phyloP scores from a whole-genome alignment of 1,139 yeast genomes.

The Hemisphaericaspora xylofermentans region DNA sequence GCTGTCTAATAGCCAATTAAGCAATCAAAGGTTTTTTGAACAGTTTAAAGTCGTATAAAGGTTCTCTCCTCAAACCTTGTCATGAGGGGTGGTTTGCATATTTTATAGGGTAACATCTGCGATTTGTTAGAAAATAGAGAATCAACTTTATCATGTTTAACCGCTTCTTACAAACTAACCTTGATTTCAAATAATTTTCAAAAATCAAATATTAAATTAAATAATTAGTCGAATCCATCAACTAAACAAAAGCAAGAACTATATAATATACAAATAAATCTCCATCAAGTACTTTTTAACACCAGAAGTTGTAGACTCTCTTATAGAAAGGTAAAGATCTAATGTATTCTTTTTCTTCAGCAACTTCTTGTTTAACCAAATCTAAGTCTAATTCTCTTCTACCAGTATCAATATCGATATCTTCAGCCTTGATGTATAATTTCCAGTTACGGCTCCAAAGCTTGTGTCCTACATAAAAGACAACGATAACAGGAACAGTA shows the following conservation, averaged over 20 bases:
- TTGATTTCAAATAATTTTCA: too few species aligned
- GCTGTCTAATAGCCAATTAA: too few species aligned
- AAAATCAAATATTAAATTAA: not conserved
- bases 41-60: too few species aligned
- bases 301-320: conserved; percentile 57
- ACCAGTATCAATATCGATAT: conserved; percentile 68
- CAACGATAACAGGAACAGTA: conserved; percentile 60
- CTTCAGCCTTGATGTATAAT: conserved; percentile 44
- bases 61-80: too few species aligned
- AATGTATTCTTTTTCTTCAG: conserved; percentile 55
- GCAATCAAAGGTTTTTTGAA: too few species aligned
- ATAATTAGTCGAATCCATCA: not conserved
- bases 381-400: conserved; percentile 69
- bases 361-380: conserved; percentile 62
- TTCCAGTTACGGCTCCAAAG: conserved; percentile 55
- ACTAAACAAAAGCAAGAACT: not conserved
- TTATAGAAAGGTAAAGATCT: conserved; percentile 52
- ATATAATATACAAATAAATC: not conserved
- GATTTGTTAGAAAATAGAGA: too few species aligned
- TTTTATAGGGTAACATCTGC: too few species aligned
- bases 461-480: conserved; percentile 58
- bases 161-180: too few species aligned
- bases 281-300: conserved; percentile 28
- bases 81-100: too few species aligned
- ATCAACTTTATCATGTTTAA: too few species aligned